These are phyloP conservation scores for Trichoderma polysporum DNA, from an alignment of 2,329 filamentous ascomycete genomes.

Conservation along the genomic window DNA sequence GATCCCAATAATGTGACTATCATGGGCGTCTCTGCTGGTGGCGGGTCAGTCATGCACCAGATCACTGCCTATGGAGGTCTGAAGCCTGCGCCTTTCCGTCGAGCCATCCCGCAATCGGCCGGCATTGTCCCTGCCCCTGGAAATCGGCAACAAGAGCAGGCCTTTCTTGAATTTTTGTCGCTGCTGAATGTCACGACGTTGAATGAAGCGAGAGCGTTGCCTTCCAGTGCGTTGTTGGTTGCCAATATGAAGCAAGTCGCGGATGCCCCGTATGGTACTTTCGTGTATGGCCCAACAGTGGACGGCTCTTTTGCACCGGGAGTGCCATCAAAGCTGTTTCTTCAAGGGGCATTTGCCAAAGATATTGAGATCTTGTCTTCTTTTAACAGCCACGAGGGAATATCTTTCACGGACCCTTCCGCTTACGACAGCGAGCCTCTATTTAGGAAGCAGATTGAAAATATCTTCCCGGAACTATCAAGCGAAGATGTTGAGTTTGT, in stretches of 20 bases:
- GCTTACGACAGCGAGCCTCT: neutral
- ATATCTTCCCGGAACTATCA: neutral
- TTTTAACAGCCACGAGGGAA: conserved; percentile 2
- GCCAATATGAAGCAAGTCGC: conserved; percentile 18
- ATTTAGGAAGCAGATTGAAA: neutral
- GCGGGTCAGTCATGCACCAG: conserved; percentile 23
- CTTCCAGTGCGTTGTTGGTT: neutral
- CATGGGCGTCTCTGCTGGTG: conserved; percentile 44
- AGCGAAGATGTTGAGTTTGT: neutral
- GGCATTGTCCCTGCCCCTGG: conserved; percentile 9
- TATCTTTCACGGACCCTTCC: conserved; percentile 5
- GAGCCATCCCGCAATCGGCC: conserved; percentile 20
- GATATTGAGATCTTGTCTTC: neutral
- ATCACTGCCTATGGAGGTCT: conserved; percentile 22
- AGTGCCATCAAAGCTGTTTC: conserved; percentile 18
- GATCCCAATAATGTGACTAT: conserved; percentile 57
- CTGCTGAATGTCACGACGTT: conserved; percentile 13
- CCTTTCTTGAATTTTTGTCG: conserved; percentile 6
- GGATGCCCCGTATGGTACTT: conserved; percentile 2
- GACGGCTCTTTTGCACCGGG: conserved; percentile 21
- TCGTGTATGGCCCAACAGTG: conserved; percentile 17
- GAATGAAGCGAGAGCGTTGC: conserved; percentile 12
- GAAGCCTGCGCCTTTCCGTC: conserved; percentile 19
- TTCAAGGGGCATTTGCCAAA: conserved; percentile 17
- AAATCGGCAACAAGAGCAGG: conserved; percentile 10